Percentiles rank a stretch among this genome's conserved stretches.
Conservation (phyloP, 495 filamentous ascomycete genomes). For the Penicillium paradoxum region DNA sequence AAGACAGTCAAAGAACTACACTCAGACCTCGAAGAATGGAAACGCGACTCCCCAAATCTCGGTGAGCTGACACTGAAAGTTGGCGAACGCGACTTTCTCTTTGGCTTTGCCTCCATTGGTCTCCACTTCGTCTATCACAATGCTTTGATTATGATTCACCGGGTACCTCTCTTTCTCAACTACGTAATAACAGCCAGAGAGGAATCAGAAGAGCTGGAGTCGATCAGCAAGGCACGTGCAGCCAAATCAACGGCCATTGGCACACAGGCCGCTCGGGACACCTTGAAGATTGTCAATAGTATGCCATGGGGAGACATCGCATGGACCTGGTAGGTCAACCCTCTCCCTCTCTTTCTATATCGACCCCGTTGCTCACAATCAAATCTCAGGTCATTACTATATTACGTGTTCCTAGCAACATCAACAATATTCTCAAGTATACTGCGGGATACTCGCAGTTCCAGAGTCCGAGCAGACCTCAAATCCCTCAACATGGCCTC, state of each 20-base stretch:
- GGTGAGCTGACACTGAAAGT: constrained; percentile 78
- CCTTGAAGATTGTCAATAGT: constrained; percentile 84
- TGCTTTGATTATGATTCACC: constrained; percentile 90
- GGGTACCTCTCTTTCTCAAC: constrained; percentile 88
- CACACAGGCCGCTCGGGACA: constrained; percentile 81
- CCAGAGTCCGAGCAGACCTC: constrained; percentile 75
- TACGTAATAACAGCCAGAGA: constrained; percentile 52
- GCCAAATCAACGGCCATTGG: constrained; percentile 66
- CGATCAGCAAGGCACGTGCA: constrained; percentile 55
- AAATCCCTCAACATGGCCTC: constrained; percentile 82
- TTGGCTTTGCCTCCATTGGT: constrained; percentile 82
- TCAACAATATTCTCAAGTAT: constrained; percentile 94
- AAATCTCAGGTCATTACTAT: constrained; percentile 72
- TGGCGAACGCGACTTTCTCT: constrained; percentile 72
- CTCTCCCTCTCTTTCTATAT: not conserved
- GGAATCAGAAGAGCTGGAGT: constrained; percentile 9
- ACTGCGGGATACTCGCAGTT: constrained; percentile 78
- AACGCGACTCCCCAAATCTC: constrained; percentile 67
- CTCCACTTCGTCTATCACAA: constrained; percentile 95
- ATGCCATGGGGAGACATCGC: constrained; percentile 89
- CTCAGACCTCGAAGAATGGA: constrained; percentile 86
- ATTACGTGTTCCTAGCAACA: constrained; percentile 89
- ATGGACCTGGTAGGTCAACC: constrained; percentile 76
- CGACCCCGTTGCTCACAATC: constrained; percentile 2
- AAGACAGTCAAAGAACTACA: constrained; percentile 86